A percentile compares a stretch with the other conserved stretches of the same genome.
These are phyloP conservation scores for Rhizophagus sp. DNA, from an alignment of 192 early-diverging fungal species.

Conservation along the genomic window DNA sequence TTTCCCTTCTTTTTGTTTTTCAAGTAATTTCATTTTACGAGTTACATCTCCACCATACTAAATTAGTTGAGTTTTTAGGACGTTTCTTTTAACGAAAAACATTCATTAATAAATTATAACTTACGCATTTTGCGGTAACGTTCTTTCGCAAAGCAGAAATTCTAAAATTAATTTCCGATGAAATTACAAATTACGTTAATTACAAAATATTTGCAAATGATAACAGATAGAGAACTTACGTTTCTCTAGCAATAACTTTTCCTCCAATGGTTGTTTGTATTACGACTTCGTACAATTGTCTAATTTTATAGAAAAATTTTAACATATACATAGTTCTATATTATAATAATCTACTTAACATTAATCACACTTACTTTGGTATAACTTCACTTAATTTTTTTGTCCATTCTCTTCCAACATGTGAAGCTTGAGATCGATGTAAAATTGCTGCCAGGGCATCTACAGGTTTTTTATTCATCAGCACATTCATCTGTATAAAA, in stretches of 20 bases:
- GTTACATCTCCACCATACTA: conserved; percentile 95
- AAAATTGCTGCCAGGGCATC: conserved; percentile 91
- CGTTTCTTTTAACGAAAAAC: not conserved
- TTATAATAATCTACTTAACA: conserved; percentile 19
- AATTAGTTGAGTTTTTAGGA: not conserved
- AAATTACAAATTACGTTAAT: not conserved
- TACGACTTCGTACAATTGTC: conserved; percentile 92
- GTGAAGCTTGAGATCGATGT: conserved; percentile 69
- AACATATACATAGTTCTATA: conserved; percentile 1
- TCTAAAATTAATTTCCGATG: conserved; percentile 30
- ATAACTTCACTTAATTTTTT: conserved; percentile 82
- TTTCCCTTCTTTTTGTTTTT: conserved; percentile 95
- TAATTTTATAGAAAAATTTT: conserved; percentile 14
- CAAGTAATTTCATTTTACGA: conserved; percentile 96
- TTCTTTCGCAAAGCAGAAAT: conserved; percentile 88
- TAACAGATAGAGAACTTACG: conserved; percentile 40
- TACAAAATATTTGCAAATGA: not conserved
- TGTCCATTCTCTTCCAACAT: conserved; percentile 80
- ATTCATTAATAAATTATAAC: conserved; percentile 5
- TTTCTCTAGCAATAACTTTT: conserved; percentile 85
- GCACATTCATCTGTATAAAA: conserved; percentile 68
- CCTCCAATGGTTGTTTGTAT: conserved; percentile 89
- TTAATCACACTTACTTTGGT: conserved; percentile 36
- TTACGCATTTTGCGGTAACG: conserved; percentile 92
- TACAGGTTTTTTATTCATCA: conserved; percentile 88